A percentile compares a stretch with the other conserved stretches of the same genome.
Conservation (phyloP, 2,329 filamentous ascomycete species). For the Neocatenulostroma microsporum region DNA sequence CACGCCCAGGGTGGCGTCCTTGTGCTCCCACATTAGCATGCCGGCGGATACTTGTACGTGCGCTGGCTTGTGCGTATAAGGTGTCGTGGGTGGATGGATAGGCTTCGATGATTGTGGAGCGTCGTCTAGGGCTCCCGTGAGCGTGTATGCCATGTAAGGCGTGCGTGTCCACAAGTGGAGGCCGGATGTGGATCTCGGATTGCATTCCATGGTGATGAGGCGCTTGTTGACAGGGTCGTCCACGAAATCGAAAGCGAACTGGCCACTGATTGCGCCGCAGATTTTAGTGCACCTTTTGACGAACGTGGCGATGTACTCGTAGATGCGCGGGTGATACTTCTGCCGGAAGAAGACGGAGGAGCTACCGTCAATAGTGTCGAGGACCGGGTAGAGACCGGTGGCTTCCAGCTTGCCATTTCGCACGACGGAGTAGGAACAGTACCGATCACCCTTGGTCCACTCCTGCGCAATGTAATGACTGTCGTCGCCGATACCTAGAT, state of each 20-base stretch:
- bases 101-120: no score
- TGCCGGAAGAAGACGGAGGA: constrained; percentile 24
- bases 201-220: constrained; percentile 26
- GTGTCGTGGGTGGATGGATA: constrained; percentile 11
- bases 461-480: constrained; percentile 24
- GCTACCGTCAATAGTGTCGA: constrained; percentile 25
- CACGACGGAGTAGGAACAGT: constrained; percentile 26
- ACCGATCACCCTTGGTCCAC: constrained; percentile 24
- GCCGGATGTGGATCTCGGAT: constrained; percentile 24
- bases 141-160: constrained; percentile 14
- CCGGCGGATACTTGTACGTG: constrained; percentile 12
- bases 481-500: constrained; percentile 12
- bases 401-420: constrained; percentile 19
- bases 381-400: constrained; percentile 24
- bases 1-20: constrained; percentile 11
- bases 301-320: constrained; percentile 21
- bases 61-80: constrained; percentile 5
- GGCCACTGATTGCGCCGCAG: constrained; percentile 10
- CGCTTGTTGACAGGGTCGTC: constrained; percentile 14
- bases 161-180: constrained; percentile 24
- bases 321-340: constrained; percentile 15
- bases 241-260: constrained; percentile 27
- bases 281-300: constrained; percentile 9
- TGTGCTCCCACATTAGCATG: constrained; percentile 25
- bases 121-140: no score